Evolutionary conservation across 1,284 basidiomycete genomes (phyloP).

Genomic region (Fomitopsis palustris): DNA sequence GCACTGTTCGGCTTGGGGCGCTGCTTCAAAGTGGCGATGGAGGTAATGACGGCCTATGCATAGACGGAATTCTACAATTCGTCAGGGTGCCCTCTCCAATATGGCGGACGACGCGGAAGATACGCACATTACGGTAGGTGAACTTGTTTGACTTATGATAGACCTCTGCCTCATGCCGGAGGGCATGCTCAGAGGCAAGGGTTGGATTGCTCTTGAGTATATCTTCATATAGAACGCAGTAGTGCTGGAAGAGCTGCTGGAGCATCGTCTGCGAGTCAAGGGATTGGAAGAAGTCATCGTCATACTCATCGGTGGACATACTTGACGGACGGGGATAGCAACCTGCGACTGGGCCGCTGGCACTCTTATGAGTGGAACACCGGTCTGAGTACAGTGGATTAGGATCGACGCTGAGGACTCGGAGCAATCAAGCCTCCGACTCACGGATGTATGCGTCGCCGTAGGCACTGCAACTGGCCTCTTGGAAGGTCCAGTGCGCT

Average conservation of each 20-base stretch:
- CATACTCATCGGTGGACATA: constrained; percentile 23
- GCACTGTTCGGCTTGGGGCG: constrained; percentile 59
- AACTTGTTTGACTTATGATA: constrained; percentile 68
- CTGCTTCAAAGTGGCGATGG: constrained; percentile 69
- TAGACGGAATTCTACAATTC: constrained; percentile 1
- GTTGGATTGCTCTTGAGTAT: constrained; percentile 49
- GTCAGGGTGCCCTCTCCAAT: background rate
- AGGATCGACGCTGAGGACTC: background rate
- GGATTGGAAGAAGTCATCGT: background rate
- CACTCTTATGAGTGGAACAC: constrained; percentile 62
- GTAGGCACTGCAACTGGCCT: constrained; percentile 40
- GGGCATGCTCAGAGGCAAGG: constrained; percentile 69
- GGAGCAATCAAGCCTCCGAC: constrained; percentile 13
- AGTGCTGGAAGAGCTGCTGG: constrained; percentile 69
- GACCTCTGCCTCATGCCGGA: constrained; percentile 75
- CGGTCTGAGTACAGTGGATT: constrained; percentile 35
- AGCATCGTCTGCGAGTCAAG: constrained; percentile 53
- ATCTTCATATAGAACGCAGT: constrained; percentile 56
- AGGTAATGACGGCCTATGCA: constrained; percentile 66
- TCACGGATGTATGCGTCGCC: constrained; percentile 35
- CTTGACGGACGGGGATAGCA: constrained; percentile 68
- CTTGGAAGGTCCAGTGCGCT: constrained; percentile 42
- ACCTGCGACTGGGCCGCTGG: constrained; percentile 64
- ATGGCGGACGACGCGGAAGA: constrained; percentile 2
- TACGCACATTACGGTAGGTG: constrained; percentile 74